These are phyloP conservation scores for Arxiozyma bovina DNA, from an alignment of 1,139 yeast genomes.

Conservation along the genomic window DNA sequence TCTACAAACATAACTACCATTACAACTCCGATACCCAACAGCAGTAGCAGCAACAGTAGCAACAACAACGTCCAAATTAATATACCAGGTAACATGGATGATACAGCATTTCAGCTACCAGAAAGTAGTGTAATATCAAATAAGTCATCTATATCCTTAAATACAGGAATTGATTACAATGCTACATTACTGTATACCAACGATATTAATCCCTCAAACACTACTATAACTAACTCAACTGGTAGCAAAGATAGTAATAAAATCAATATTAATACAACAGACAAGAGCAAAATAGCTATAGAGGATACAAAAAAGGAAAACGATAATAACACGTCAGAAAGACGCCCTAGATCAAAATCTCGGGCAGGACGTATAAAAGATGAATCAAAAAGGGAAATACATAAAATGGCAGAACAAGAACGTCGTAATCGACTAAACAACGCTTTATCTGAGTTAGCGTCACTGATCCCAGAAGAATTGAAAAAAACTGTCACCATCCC, in stretches of 20 bases:
- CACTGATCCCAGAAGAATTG: conserved; percentile 55
- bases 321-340: background rate
- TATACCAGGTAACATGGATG: conserved; percentile 15
- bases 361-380: conserved; percentile 6
- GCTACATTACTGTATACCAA: background rate
- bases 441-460: conserved; percentile 69
- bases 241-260: background rate
- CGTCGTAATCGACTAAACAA: conserved; percentile 83
- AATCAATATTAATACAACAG: background rate
- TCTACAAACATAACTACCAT: background rate
- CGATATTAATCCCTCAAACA: background rate
- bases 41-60: background rate
- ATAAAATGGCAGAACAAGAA: conserved; percentile 93
- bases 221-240: background rate
- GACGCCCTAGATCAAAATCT: conserved; percentile 4
- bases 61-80: conserved; percentile 1
- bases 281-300: background rate
- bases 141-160: background rate
- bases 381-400: conserved; percentile 57
- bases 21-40: conserved; percentile 1
- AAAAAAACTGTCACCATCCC: conserved; percentile 55
- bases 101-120: conserved; percentile 24
- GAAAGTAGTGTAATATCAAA: conserved; percentile 19
- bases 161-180: background rate
- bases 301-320: background rate